These are phyloP conservation scores for Ploettnerulaceae sp. DNA, from an alignment of 2,329 filamentous ascomycete genomes.

Conservation along the genomic window DNA sequence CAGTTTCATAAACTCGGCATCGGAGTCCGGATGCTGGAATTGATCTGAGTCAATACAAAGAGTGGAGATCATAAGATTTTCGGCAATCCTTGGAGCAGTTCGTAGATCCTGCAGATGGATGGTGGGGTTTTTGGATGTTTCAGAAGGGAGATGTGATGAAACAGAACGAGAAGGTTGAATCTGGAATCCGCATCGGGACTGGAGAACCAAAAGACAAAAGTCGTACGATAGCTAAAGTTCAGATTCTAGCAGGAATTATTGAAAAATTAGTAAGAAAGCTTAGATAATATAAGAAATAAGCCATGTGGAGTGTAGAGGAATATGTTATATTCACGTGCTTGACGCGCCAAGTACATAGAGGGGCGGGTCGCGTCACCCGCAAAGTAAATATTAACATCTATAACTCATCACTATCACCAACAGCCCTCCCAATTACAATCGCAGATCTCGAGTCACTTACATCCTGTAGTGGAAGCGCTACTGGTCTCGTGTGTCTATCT, in stretches of 20 bases:
- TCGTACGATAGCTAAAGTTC: too few relatives aligned
- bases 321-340: neutral
- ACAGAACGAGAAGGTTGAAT: neutral
- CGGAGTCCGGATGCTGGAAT: neutral
- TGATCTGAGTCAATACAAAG: neutral
- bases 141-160: neutral
- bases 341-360: conserved; percentile 1
- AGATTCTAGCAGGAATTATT: too few relatives aligned
- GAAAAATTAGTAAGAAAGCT: too few relatives aligned
- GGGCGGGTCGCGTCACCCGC: conserved; percentile 8
- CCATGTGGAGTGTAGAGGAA: neutral
- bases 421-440: neutral
- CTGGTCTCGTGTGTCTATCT: neutral
- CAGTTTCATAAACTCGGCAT: neutral
- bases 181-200: neutral
- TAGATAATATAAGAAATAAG: too few relatives aligned
- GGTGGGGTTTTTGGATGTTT: neutral
- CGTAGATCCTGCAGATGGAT: neutral
- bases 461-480: neutral
- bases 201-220: too few relatives aligned
- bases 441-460: neutral
- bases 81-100: neutral
- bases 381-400: conserved; percentile 16
- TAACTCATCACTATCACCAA: neutral
- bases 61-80: conserved; percentile 4